phyloP scores from a whole-genome alignment of 495 filamentous ascomycete species.

The Penicillium soppii region DNA sequence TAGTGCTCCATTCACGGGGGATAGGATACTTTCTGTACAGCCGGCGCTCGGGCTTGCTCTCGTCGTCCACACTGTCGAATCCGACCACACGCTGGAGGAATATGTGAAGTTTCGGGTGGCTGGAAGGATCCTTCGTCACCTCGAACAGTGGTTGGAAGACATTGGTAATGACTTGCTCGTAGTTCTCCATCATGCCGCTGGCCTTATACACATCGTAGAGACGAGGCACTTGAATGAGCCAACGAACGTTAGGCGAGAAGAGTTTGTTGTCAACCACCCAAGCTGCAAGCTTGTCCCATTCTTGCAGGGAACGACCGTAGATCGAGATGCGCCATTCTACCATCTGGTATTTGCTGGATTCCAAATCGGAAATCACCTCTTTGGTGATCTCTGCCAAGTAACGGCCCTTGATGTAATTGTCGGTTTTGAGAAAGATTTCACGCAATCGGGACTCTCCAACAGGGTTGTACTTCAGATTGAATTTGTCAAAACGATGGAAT shows the following conservation, averaged over 20 bases:
- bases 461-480: conserved; percentile 98
- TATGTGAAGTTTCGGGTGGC: conserved; percentile 89
- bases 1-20: conserved; percentile 81
- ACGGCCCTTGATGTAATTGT: conserved; percentile 93
- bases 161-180: conserved; percentile 87
- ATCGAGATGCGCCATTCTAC: conserved; percentile 98
- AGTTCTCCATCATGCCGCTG: conserved; percentile 79
- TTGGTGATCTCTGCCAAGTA: conserved; percentile 97
- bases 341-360: conserved; percentile 99
- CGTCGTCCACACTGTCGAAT: conserved; percentile 96
- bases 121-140: conserved; percentile 81
- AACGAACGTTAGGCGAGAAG: conserved; percentile 95
- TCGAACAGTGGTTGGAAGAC: conserved; percentile 94
- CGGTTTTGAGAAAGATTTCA: conserved; percentile 97
- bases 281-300: conserved; percentile 96
- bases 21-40: conserved; percentile 92
- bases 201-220: conserved; percentile 95
- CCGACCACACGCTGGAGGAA: conserved; percentile 95
- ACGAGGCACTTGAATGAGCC: conserved; percentile 93
- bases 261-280: conserved; percentile 99
- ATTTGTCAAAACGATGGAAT: conserved; percentile 99
- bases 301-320: conserved; percentile 85
- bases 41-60: conserved; percentile 91
- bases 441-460: conserved; percentile 92
- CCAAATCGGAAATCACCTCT: conserved; percentile 95